Conservation (phyloP, 495 filamentous ascomycete genomes). For the Alectoria sarmentosa region DNA sequence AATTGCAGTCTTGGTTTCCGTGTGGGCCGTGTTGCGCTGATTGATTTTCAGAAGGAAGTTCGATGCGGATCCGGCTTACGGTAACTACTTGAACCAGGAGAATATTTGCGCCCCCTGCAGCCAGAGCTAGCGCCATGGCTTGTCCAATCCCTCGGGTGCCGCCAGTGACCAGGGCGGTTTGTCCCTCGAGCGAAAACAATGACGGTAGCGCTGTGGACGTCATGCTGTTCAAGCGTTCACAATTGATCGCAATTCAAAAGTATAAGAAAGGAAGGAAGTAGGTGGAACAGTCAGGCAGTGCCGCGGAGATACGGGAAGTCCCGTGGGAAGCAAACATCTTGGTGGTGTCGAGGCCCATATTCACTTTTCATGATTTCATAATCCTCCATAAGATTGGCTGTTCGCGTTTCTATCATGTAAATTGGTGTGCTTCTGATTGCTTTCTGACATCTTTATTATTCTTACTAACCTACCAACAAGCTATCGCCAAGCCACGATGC, state of each 20-base stretch:
- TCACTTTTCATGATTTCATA: not conserved
- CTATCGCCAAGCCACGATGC: not conserved
- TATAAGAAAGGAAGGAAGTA: not conserved
- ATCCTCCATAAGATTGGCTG: not conserved
- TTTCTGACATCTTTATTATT: not conserved
- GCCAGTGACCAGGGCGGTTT: constrained; percentile 81
- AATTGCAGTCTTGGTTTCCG: constrained; percentile 53
- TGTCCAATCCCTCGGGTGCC: constrained; percentile 85
- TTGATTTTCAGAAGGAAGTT: not conserved
- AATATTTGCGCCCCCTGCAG: constrained; percentile 79
- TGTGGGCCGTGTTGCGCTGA: constrained; percentile 60
- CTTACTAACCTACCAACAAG: not conserved
- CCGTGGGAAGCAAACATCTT: not conserved
- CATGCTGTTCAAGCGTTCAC: constrained; percentile 1
- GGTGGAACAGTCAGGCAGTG: not conserved
- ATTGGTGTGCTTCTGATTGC: not conserved
- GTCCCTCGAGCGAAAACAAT: constrained; percentile 38
- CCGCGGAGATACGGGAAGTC: not conserved
- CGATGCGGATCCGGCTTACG: not conserved
- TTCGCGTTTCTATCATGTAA: not conserved
- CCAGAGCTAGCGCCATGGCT: constrained; percentile 71
- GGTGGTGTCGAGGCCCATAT: not conserved
- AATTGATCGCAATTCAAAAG: not conserved
- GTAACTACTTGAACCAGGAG: constrained; percentile 50
- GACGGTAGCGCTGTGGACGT: constrained; percentile 5